Evolutionary conservation across 192 early-diverging fungal species (phyloP).

Genomic region (Podila clonocystis): DNA sequence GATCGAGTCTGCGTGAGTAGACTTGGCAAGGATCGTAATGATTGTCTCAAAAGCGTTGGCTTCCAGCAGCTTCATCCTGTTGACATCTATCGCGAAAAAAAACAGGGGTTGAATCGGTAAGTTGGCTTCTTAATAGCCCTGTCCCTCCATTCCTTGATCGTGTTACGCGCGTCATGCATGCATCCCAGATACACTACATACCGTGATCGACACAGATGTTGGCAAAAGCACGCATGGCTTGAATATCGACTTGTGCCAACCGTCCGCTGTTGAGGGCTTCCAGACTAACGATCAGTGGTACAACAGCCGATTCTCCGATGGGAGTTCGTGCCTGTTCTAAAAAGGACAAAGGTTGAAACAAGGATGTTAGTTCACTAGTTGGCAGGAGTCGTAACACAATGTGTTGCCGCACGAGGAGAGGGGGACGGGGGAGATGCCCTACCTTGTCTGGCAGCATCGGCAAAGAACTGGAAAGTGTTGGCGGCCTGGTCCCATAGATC

Average conservation of each 20-base stretch:
- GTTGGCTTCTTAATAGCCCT: no score
- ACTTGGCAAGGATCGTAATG: slow-evolving; percentile 27
- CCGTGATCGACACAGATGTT: slow-evolving; percentile 67
- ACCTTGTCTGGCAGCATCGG: slow-evolving; percentile 53
- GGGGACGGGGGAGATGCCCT: not conserved
- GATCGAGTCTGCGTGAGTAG: slow-evolving; percentile 41
- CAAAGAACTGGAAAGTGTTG: slow-evolving; percentile 42
- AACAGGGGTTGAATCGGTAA: slow-evolving; percentile 1
- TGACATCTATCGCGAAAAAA: slow-evolving; percentile 49
- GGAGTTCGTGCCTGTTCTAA: slow-evolving; percentile 55
- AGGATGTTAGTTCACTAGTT: not conserved
- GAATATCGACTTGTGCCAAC: slow-evolving; percentile 43
- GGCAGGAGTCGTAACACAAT: not conserved
- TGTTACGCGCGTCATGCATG: not conserved
- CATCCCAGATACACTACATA: slow-evolving; percentile 18
- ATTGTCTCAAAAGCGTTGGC: slow-evolving; percentile 43
- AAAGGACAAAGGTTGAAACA: slow-evolving; percentile 1
- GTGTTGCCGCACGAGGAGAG: not conserved
- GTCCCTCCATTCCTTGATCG: no score
- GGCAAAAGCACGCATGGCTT: slow-evolving; percentile 60
- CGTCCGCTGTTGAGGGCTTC: slow-evolving; percentile 30
- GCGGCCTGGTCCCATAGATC: slow-evolving; percentile 41
- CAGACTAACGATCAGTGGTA: slow-evolving; percentile 50
- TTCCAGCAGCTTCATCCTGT: slow-evolving; percentile 53
- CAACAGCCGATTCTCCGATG: slow-evolving; percentile 52